Conservation (phyloP, 164 flowering plant species). For the Chimonanthus salicifolius region DNA sequence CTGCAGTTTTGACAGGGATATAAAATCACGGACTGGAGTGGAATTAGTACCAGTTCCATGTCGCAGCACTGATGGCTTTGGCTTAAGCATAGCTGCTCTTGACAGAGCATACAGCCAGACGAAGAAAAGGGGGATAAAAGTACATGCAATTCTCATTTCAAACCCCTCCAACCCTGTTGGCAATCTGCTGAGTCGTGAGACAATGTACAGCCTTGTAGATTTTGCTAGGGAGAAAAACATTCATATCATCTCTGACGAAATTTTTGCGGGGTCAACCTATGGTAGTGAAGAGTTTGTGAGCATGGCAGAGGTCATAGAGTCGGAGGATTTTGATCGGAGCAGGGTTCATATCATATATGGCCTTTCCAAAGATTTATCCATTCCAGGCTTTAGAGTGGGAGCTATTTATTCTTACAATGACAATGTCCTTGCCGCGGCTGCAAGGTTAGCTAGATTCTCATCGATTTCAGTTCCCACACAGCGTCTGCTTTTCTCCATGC, state of each 20-base stretch:
- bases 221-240: slow-evolving; percentile 91
- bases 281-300: slow-evolving; percentile 77
- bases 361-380: slow-evolving; percentile 72
- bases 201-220: slow-evolving; percentile 61
- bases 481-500: slow-evolving; percentile 61
- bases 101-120: slow-evolving; percentile 89
- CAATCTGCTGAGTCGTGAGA: slow-evolving; percentile 47
- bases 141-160: slow-evolving; percentile 75
- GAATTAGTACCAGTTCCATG: slow-evolving; percentile 95
- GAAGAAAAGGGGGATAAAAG: slow-evolving; percentile 75
- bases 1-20: slow-evolving; percentile 77
- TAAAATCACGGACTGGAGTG: slow-evolving; percentile 85
- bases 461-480: slow-evolving; percentile 72
- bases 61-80: slow-evolving; percentile 80
- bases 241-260: slow-evolving; percentile 77
- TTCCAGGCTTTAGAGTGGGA: slow-evolving; percentile 66
- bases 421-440: slow-evolving; percentile 62
- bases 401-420: slow-evolving; percentile 68
- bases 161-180: slow-evolving; percentile 94
- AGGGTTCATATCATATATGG: slow-evolving; percentile 82
- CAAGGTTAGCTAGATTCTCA: slow-evolving; percentile 67
- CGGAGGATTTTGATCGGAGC: slow-evolving; percentile 54
- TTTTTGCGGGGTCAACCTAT: slow-evolving; percentile 69
- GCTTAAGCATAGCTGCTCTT: slow-evolving; percentile 52
- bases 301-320: slow-evolving; percentile 66